These are phyloP conservation scores for Elongisporangium undulatum DNA, from an alignment of 352 stramenopile genomes.

Conservation along the genomic window DNA sequence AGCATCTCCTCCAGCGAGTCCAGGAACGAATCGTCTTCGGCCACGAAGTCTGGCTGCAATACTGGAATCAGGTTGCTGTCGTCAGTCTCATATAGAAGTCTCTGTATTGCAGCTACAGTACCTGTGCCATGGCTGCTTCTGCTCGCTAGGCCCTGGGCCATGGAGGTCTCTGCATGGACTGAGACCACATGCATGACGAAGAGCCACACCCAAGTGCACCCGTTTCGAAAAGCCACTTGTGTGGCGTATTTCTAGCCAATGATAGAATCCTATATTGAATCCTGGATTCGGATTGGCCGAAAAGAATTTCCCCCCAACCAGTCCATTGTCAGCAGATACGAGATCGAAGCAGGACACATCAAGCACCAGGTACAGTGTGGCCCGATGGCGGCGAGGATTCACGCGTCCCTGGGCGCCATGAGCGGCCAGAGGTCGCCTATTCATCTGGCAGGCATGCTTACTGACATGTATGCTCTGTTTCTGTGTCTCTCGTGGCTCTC, in stretches of 20 bases:
- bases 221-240: neutral
- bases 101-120: neutral
- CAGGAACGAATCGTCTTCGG: constrained; percentile 28
- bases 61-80: neutral
- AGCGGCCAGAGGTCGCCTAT: neutral
- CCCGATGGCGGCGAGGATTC: neutral
- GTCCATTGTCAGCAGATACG: neutral
- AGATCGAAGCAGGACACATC: neutral
- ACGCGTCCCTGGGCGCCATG: neutral
- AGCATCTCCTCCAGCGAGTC: constrained; percentile 11
- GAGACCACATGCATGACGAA: neutral
- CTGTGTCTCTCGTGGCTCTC: neutral
- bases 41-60: constrained; percentile 13
- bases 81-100: neutral
- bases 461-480: neutral
- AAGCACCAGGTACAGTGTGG: neutral
- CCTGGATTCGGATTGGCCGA: neutral
- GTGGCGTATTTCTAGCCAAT: neutral
- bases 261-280: neutral
- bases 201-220: neutral
- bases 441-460: neutral
- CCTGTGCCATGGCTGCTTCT: neutral
- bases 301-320: neutral
- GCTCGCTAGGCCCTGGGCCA: neutral
- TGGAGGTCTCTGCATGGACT: neutral